phyloP scores from a whole-genome alignment of 345 rosid genomes.

The Bruguiera gymnorhiza region DNA sequence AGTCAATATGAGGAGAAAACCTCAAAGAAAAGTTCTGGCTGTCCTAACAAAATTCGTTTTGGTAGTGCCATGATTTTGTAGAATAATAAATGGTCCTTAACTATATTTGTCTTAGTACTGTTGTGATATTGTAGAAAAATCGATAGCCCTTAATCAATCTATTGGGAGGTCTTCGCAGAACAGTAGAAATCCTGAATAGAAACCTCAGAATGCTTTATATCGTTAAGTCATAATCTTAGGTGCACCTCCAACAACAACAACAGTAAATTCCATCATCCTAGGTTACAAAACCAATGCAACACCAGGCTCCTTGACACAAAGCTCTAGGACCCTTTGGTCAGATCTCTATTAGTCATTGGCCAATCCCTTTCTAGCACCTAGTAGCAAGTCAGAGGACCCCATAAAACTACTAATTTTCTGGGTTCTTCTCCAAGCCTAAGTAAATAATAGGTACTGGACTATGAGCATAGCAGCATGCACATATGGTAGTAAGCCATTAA shows the following conservation, averaged over 20 bases:
- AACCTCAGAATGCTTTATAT: constrained; percentile 13
- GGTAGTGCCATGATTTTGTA: too few species aligned
- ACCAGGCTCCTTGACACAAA: constrained; percentile 28
- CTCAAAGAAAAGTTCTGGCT: too few species aligned
- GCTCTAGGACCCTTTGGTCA: constrained; percentile 23
- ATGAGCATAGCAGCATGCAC: too few species aligned
- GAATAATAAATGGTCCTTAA: too few species aligned
- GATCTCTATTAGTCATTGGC: neutral
- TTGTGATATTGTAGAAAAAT: too few species aligned
- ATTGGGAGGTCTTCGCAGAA: constrained; percentile 12
- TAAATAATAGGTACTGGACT: too few species aligned
- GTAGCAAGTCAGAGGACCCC: neutral
- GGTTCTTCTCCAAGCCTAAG: too few species aligned
- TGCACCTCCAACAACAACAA: constrained; percentile 10
- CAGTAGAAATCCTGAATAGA: constrained; percentile 16
- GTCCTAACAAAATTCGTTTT: too few species aligned
- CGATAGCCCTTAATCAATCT: too few species aligned
- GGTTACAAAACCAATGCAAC: constrained; percentile 14
- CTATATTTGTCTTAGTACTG: too few species aligned
- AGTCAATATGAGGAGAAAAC: too few species aligned
- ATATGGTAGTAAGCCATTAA: neutral
- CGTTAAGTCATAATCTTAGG: constrained; percentile 8
- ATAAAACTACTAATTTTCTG: neutral
- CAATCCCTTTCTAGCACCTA: neutral
- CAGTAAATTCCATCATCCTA: constrained; percentile 17